Base-by-base conservation (phyloP, 257 asterid species). In the Lavandula angustifolia region DNA sequence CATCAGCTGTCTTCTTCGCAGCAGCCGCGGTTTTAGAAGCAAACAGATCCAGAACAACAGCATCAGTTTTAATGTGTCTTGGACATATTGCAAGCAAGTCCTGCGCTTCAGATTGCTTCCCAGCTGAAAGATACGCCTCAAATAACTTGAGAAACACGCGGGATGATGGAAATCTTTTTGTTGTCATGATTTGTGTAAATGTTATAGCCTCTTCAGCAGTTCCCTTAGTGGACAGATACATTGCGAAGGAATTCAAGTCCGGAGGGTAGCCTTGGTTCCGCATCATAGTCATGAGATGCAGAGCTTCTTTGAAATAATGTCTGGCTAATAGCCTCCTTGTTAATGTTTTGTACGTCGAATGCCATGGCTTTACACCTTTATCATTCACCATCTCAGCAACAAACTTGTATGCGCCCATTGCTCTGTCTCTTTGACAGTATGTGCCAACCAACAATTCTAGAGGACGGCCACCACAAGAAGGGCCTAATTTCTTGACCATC, bases 31-130 rank as follows among this genome's bases (percentile, higher is more conserved):
- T 73, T 76, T 40, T 57, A 65, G 84, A 76, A 61, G 56, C 77
- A 33, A 87, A 82, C 56, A 84, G 81, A 78, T 79, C 77, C 82
- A 89, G 62, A 67, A 92, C 86, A 75, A 81, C 96, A 8, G 91
- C 89, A 73, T 82, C 80, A 60, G 84, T 81, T 44, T 76, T 81
- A 52, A 92, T 72, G 80, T 71, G 49, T 32, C 71, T 64, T 0
- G 97, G 96, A 77, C 97, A 84, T 70, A 49, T 78, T 0, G 90
- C 72, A 52, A 87, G 91, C 49, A 92, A 75, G 67, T 87, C 95
- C 71, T 84, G 94, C 29, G 96, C 98, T 75, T 78, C 85, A 54
- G 61, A 72, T 5, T 37, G 75, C 73, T 85, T 84, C 57, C 96
- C 87, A 0, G 79, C 81, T 43, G 69, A 44, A 29, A 87, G 63